Percentiles rank a stretch among this genome's conserved stretches.
These are phyloP conservation scores for Penicillium janthinellum DNA, from an alignment of 2,329 filamentous ascomycete genomes.

Conservation along the genomic window DNA sequence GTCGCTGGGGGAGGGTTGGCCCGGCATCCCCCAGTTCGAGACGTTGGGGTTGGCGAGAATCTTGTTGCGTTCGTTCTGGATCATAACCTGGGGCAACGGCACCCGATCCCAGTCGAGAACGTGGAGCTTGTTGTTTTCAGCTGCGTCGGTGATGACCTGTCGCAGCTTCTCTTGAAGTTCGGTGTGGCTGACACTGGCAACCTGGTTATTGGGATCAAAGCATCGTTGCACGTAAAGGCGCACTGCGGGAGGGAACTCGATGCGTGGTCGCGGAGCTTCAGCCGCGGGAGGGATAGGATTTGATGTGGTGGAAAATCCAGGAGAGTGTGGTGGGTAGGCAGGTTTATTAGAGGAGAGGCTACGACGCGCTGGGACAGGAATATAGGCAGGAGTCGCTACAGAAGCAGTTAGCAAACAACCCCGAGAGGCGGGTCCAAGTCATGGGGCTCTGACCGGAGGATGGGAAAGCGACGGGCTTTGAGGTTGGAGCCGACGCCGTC, in stretches of 20 bases:
- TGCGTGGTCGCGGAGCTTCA: constrained; percentile 54
- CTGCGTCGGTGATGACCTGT: constrained; percentile 78
- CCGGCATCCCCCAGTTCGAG: constrained; percentile 38
- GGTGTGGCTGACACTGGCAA: constrained; percentile 60
- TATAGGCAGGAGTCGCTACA: constrained; percentile 57
- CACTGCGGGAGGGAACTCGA: constrained; percentile 79
- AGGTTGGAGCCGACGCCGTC: constrained; percentile 32
- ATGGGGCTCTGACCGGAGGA: constrained; percentile 34
- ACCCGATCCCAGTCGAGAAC: constrained; percentile 79
- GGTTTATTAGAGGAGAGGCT: constrained; percentile 52
- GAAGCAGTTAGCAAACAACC: constrained; percentile 17
- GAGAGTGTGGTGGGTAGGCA: constrained; percentile 19
- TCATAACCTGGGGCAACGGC: constrained; percentile 81
- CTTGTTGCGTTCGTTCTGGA: constrained; percentile 67
- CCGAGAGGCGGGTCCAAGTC: no score
- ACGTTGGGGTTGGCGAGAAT: constrained; percentile 50
- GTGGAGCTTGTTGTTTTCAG: constrained; percentile 70
- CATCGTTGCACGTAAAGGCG: constrained; percentile 86
- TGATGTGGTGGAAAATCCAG: constrained; percentile 27
- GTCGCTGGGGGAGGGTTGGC: constrained; percentile 32
- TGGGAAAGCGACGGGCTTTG: constrained; percentile 32
- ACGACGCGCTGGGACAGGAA: constrained; percentile 64
- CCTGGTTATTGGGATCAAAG: constrained; percentile 73
- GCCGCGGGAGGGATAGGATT: constrained; percentile 35
- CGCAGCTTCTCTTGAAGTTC: constrained; percentile 87